phyloP scores from a whole-genome alignment of 352 stramenopile genomes.

The Phytophthora megakarya region DNA sequence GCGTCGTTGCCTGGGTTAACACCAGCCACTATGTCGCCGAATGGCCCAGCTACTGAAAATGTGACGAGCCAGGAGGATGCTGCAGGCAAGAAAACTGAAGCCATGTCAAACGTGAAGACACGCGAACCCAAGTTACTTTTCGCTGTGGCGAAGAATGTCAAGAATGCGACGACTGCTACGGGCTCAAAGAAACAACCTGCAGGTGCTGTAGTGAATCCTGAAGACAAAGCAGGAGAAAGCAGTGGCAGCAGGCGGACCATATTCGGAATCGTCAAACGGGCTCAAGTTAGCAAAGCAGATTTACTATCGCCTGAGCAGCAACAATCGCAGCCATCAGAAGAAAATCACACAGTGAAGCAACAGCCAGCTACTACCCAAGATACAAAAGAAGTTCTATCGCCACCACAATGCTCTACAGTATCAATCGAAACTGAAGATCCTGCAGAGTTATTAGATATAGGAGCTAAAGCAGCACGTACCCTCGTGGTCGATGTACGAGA shows the following conservation, averaged over 20 bases:
- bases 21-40: slow-evolving; percentile 25
- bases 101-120: slow-evolving; percentile 5
- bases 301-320: slow-evolving; percentile 3
- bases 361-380: slow-evolving; percentile 17
- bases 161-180: slow-evolving; percentile 24
- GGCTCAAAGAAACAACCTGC: slow-evolving; percentile 24
- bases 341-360: slow-evolving; percentile 4
- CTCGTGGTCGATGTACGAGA: slow-evolving; percentile 50
- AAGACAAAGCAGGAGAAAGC: not conserved
- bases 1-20: slow-evolving; percentile 31
- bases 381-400: slow-evolving; percentile 1
- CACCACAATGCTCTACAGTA: slow-evolving; percentile 2
- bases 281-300: slow-evolving; percentile 26
- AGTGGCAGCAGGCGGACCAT: slow-evolving; percentile 35
- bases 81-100: slow-evolving; percentile 18
- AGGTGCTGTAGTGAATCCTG: slow-evolving; percentile 7
- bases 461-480: not conserved
- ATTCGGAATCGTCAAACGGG: slow-evolving; percentile 59
- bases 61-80: slow-evolving; percentile 21
- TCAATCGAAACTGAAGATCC: slow-evolving; percentile 18
- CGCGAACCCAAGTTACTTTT: slow-evolving; percentile 37
- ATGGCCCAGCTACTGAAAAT: slow-evolving; percentile 16
- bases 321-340: slow-evolving; percentile 7
- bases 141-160: slow-evolving; percentile 35
- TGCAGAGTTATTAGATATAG: not conserved